Evolutionary conservation across 2,329 filamentous ascomycete species (phyloP).

Genomic region (Exophiala alcalophila): DNA sequence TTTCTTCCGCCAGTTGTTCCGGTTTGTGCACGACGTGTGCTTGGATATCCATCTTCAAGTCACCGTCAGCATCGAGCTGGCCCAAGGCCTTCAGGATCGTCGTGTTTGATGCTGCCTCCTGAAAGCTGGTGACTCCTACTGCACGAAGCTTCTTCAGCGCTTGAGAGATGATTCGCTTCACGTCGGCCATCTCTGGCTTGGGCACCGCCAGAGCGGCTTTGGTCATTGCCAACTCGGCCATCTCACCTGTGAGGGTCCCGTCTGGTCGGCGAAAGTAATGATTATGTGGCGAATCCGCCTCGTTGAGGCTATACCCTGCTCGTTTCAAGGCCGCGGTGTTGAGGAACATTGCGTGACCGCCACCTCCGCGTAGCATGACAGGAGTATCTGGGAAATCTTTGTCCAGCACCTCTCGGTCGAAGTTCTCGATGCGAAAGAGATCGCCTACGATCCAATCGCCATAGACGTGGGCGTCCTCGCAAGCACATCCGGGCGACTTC

Average conservation of each 20-base stretch:
- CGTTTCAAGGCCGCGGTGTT: constrained; percentile 32
- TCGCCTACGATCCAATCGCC: constrained; percentile 32
- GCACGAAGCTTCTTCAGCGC: constrained; percentile 31
- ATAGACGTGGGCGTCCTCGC: constrained; percentile 13
- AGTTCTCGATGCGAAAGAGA: constrained; percentile 29
- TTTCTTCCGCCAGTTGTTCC: constrained; percentile 31
- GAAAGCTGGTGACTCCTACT: constrained; percentile 35
- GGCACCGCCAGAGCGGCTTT: constrained; percentile 30
- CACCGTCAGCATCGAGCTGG: constrained; percentile 32
- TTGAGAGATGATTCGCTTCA: constrained; percentile 30
- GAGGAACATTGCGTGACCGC: constrained; percentile 32
- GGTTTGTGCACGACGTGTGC: constrained; percentile 32
- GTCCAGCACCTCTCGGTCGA: constrained; percentile 29
- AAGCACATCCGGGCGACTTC: constrained; percentile 9
- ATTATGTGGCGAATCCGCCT: constrained; percentile 29
- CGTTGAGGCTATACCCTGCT: constrained; percentile 31
- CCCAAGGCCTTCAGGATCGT: constrained; percentile 31
- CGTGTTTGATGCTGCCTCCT: constrained; percentile 36
- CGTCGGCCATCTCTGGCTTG: constrained; percentile 27
- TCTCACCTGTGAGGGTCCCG: constrained; percentile 34
- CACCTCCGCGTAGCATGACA: constrained; percentile 33
- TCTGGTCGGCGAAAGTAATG: constrained; percentile 31
- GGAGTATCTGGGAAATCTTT: constrained; percentile 34
- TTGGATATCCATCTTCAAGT: constrained; percentile 31
- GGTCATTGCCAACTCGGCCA: constrained; percentile 32